Percentiles rank a stretch among this genome's conserved stretches.
These are phyloP conservation scores for Fusarium mexicanum DNA, from an alignment of 2,329 filamentous ascomycete genomes.

Conservation along the genomic window DNA sequence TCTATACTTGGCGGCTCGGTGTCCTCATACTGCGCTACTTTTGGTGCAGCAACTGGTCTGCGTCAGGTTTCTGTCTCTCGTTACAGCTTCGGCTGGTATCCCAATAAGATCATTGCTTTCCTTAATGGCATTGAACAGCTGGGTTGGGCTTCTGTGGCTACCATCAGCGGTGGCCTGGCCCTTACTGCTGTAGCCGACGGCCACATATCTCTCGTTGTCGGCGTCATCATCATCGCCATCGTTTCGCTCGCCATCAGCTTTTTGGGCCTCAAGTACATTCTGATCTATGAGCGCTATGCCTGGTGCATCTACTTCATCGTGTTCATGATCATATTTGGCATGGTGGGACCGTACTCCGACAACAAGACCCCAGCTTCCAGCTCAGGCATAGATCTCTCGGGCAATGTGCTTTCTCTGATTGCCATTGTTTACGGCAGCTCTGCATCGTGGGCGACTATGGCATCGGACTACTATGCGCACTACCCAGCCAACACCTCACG, in stretches of 20 bases:
- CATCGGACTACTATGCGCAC: slow-evolving; percentile 10
- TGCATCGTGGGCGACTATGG: slow-evolving; percentile 7
- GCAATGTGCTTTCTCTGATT: slow-evolving; percentile 1
- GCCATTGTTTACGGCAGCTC: slow-evolving; percentile 4
- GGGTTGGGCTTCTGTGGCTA: slow-evolving; percentile 11
- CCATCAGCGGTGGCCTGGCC: slow-evolving; percentile 1
- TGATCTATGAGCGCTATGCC: slow-evolving; percentile 5
- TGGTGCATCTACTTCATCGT: slow-evolving; percentile 9
- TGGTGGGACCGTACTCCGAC: slow-evolving; percentile 5
- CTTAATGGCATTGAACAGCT: slow-evolving; percentile 6
- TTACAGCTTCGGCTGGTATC: slow-evolving; percentile 11
- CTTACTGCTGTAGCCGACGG: neutral
- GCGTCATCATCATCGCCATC: slow-evolving; percentile 3
- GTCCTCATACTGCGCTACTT: neutral
- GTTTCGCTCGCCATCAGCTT: slow-evolving; percentile 12
- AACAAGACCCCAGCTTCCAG: slow-evolving; percentile 1
- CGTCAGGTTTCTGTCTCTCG: slow-evolving; percentile 4
- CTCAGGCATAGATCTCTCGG: neutral
- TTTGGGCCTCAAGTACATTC: slow-evolving; percentile 1
- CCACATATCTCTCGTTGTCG: slow-evolving; percentile 1
- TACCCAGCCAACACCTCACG: neutral
- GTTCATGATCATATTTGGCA: slow-evolving; percentile 3
- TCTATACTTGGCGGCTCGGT: slow-evolving; percentile 8
- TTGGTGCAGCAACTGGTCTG: neutral
- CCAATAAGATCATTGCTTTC: slow-evolving; percentile 6